Base-by-base conservation (phyloP, 1,284 basidiomycete genomes). In the Puccinia novopanici region DNA sequence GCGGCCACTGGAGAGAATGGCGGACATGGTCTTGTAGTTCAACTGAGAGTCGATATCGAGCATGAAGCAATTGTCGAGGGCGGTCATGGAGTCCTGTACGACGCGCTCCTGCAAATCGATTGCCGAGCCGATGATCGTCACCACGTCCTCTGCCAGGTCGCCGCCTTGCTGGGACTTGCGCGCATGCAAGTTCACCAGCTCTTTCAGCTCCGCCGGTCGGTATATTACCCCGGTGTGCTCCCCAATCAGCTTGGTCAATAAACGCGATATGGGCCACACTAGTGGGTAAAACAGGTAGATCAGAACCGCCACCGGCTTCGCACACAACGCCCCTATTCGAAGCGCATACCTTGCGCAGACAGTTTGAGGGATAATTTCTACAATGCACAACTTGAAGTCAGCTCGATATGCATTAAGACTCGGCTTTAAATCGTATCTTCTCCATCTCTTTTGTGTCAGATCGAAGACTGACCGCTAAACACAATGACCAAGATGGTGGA, bases 321-420 rank as follows among this genome's bases (percentile, higher is more conserved):
- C 86, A 80, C 86, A 84, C 70, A 83, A 82, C 40, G 86, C 85
- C 59, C 85, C 85, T 63, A 86, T 84, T 19, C 82, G 83, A 27
- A 86, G 82, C 8, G 85, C 86, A 82, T 85, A 86, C 12, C 86
- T 84, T 13, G 85, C 84, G 77, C 86, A 86, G 40, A 88, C 87
- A 37, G 87, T 87, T 83, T 89, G 88, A 0, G 95, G 95, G 81
- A 97, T 97, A 83, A 98, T 93, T 87, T 97, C 94, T 70, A 92
- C 87, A 85, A 94, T 94, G 82, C 91, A 91, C 76, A 30, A 37
- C 30, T 13, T 57, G 22, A 48, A 27, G 15, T 75, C 24, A 61
- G 73, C 12, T 30, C 24, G 57, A 74, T 6, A 55, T 13, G 37
- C 24, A 22, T 52, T 17, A 30, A 73, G 22, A 2, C 6, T 30